Evolutionary conservation across 179 eudicot genomes (phyloP).

Genomic region (Gypsophila paniculata): DNA sequence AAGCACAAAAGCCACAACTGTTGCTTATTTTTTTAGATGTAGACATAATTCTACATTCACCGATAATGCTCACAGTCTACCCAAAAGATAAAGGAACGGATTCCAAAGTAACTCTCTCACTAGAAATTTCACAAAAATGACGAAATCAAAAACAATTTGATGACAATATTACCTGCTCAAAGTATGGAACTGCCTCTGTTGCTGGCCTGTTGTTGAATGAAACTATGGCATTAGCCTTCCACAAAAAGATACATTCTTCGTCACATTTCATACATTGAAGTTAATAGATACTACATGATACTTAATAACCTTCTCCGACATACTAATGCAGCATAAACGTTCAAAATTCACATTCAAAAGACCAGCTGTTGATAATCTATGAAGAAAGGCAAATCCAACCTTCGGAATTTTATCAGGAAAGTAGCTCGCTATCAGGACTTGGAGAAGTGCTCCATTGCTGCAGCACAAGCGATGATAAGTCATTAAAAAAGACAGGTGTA

Average conservation of each 20-base stretch:
- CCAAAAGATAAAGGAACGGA: background rate
- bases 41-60: background rate
- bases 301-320: conserved; percentile 5
- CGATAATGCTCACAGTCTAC: background rate
- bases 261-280: conserved; percentile 25
- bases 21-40: background rate
- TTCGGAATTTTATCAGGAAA: conserved; percentile 75
- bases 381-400: conserved; percentile 41
- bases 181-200: conserved; percentile 94
- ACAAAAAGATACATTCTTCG: conserved; percentile 38
- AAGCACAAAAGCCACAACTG: background rate
- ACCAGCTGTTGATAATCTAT: conserved; percentile 3
- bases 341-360: conserved; percentile 4
- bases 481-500: background rate
- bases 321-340: background rate
- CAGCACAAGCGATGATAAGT: conserved; percentile 18
- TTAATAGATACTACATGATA: conserved; percentile 7
- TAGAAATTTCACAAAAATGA: background rate
- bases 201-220: conserved; percentile 97
- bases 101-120: background rate
- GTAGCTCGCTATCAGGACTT: conserved; percentile 75
- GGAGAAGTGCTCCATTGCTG: conserved; percentile 97
- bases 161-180: conserved; percentile 68
- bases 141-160: background rate
- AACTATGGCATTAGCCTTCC: conserved; percentile 86